These are phyloP conservation scores for Pichia sp. DNA, from an alignment of 1,139 yeast species.

Conservation along the genomic window DNA sequence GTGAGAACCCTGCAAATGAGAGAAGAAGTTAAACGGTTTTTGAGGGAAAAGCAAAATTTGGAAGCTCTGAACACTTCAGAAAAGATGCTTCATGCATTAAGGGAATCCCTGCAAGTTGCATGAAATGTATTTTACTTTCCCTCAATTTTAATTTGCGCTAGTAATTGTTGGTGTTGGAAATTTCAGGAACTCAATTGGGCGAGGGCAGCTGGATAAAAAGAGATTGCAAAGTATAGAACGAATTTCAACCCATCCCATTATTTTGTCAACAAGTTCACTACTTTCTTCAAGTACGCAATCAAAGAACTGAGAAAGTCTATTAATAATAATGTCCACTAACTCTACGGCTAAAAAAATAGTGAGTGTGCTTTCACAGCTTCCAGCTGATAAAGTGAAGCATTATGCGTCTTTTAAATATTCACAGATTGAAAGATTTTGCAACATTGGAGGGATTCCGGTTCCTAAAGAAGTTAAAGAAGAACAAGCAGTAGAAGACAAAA, in stretches of 20 bases:
- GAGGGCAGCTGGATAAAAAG: no score
- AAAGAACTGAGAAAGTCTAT: no score
- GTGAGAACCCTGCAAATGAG: neutral
- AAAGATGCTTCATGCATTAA: neutral
- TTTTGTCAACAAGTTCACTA: no score
- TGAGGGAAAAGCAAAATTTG: slow-evolving; percentile 6
- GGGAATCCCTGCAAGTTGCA: neutral
- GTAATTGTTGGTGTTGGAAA: no score
- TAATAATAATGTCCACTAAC: slow-evolving; percentile 9
- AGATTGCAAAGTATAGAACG: no score
- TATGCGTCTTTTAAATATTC: slow-evolving; percentile 60
- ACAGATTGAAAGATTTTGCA: slow-evolving; percentile 51
- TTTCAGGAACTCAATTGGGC: no score
- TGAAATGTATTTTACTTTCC: neutral
- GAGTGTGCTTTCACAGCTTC: slow-evolving; percentile 37
- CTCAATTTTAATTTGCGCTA: no score
- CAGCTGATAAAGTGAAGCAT: slow-evolving; percentile 60
- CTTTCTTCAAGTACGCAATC: neutral
- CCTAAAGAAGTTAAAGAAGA: slow-evolving; percentile 25
- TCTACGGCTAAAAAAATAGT: slow-evolving; percentile 33
- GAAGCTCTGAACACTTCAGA: slow-evolving; percentile 7
- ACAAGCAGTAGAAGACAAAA: slow-evolving; percentile 26
- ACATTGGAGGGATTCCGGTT: slow-evolving; percentile 36
- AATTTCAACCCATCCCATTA: no score
- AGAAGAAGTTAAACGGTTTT: neutral